phyloP scores from a whole-genome alignment of 202 grass and related monocot genomes.

The Elaeis oleifera region DNA sequence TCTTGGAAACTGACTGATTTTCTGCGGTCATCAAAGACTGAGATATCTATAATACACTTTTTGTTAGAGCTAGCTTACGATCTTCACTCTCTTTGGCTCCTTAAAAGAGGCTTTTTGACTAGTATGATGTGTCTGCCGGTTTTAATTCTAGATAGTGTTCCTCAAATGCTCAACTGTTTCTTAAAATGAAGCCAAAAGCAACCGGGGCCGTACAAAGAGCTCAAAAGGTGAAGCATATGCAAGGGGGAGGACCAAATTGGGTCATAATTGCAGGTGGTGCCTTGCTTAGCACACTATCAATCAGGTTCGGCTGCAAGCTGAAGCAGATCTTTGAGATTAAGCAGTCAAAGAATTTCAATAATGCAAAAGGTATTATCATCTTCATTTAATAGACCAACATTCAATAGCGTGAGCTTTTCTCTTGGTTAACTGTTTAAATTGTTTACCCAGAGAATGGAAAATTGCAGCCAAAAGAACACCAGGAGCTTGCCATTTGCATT shows the following conservation, averaged over 20 bases:
- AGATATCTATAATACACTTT: no score
- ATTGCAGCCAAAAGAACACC: slow-evolving; percentile 40
- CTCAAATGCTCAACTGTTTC: not conserved
- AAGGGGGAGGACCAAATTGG: slow-evolving; percentile 57
- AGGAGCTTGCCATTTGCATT: slow-evolving; percentile 47
- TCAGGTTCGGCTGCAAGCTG: slow-evolving; percentile 58
- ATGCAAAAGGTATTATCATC: slow-evolving; percentile 31
- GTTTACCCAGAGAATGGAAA: slow-evolving; percentile 21
- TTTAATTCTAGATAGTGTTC: no score
- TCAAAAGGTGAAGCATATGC: slow-evolving; percentile 30
- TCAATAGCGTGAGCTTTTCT: not conserved
- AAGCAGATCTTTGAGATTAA: slow-evolving; percentile 57
- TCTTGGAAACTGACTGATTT: no score
- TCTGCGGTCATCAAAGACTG: no score
- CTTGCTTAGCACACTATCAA: slow-evolving; percentile 62
- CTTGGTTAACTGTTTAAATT: slow-evolving; percentile 16
- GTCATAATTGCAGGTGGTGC: slow-evolving; percentile 55
- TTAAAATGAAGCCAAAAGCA: slow-evolving; percentile 47
- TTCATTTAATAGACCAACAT: slow-evolving; percentile 4
- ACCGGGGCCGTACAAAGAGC: slow-evolving; percentile 40
- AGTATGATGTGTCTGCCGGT: no score
- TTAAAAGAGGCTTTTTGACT: no score
- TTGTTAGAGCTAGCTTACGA: no score
- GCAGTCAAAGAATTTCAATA: slow-evolving; percentile 27
- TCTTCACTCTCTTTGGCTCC: no score